These are phyloP conservation scores for Neofusicoccum ribis DNA, from an alignment of 2,329 filamentous ascomycete genomes.

Conservation along the genomic window DNA sequence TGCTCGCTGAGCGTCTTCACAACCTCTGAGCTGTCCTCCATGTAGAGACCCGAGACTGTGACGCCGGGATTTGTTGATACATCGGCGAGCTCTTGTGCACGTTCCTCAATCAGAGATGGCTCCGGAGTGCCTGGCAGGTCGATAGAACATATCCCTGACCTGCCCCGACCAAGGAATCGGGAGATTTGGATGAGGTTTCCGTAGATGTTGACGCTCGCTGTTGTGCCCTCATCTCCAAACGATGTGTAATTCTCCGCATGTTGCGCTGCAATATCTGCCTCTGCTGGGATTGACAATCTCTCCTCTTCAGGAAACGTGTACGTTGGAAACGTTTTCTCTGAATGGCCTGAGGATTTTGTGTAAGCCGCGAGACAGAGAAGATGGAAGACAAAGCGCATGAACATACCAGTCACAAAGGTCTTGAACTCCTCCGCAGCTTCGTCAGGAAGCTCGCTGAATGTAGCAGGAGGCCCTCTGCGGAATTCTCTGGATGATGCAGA, in stretches of 20 bases:
- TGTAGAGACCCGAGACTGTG: background rate
- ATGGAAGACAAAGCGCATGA: background rate
- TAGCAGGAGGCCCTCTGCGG: background rate
- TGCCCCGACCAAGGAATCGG: background rate
- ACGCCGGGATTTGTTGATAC: background rate
- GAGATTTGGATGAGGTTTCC: slow-evolving; percentile 12
- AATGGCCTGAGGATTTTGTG: background rate
- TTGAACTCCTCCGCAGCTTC: background rate
- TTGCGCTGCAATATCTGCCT: background rate
- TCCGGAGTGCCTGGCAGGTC: background rate
- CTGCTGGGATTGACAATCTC: background rate
- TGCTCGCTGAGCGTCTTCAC: background rate
- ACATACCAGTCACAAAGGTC: background rate
- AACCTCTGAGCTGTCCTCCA: background rate
- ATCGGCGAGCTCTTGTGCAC: background rate
- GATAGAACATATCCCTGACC: background rate
- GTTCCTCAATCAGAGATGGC: background rate
- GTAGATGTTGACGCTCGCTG: slow-evolving; percentile 2
- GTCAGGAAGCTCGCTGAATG: background rate
- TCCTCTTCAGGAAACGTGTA: background rate
- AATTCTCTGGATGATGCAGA: background rate
- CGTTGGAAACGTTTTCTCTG: background rate
- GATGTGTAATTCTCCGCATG: slow-evolving; percentile 4
- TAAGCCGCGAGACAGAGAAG: background rate
- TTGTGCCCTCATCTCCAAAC: background rate